Conservation (phyloP, 352 stramenopile species). For the Pythium aquatile region DNA sequence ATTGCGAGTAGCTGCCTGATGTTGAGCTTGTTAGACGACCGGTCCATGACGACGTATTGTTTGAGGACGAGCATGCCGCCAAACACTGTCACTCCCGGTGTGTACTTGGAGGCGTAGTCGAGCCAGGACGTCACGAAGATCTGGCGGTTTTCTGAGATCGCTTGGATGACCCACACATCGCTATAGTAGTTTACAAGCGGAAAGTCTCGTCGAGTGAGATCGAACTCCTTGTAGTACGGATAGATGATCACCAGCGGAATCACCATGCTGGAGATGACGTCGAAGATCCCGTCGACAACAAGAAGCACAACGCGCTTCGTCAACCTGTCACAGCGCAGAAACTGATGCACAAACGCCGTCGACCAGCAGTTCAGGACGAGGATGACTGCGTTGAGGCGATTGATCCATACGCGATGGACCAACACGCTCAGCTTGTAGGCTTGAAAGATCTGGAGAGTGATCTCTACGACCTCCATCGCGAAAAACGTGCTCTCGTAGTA, state of each 20-base stretch:
- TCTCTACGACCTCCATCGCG: slow-evolving; percentile 5
- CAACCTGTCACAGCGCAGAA: neutral
- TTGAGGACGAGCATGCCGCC: slow-evolving; percentile 7
- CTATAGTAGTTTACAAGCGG: slow-evolving; percentile 21
- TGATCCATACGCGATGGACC: slow-evolving; percentile 19
- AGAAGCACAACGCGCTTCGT: slow-evolving; percentile 2
- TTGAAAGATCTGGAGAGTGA: slow-evolving; percentile 18
- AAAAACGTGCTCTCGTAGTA: slow-evolving; percentile 11
- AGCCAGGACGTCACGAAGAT: slow-evolving; percentile 26
- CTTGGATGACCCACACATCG: slow-evolving; percentile 27
- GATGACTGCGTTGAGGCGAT: slow-evolving; percentile 20
- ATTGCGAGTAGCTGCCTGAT: neutral
- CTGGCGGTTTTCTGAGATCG: slow-evolving; percentile 25
- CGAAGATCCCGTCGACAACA: slow-evolving; percentile 16
- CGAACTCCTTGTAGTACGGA: slow-evolving; percentile 23
- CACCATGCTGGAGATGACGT: slow-evolving; percentile 20
- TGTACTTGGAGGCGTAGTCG: slow-evolving; percentile 15
- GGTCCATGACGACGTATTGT: slow-evolving; percentile 4
- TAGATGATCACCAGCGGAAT: slow-evolving; percentile 23
- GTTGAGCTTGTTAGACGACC: neutral
- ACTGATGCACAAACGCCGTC: slow-evolving; percentile 6
- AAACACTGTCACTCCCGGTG: neutral
- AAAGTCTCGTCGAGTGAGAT: slow-evolving; percentile 13
- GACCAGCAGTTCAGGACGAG: slow-evolving; percentile 15
- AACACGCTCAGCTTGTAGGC: slow-evolving; percentile 18